Evolutionary conservation across 148 eudicot species (phyloP).

Genomic region (Rhododendron simsii): DNA sequence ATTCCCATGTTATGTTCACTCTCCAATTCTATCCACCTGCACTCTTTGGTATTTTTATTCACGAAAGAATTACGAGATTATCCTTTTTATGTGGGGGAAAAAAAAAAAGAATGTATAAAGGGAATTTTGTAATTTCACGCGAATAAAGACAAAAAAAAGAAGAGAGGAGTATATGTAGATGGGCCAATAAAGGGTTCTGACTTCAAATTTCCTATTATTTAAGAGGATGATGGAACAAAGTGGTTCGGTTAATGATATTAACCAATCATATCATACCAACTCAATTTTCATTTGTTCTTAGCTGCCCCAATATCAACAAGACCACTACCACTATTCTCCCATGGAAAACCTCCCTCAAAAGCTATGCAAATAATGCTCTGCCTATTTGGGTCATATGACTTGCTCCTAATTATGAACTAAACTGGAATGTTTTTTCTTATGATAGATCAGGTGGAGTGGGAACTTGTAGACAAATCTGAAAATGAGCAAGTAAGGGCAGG

Average conservation of each 20-base stretch:
- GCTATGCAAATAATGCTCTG: background rate
- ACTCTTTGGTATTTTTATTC: background rate
- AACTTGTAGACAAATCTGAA: background rate
- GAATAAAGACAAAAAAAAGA: background rate
- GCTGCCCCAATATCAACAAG: conserved; percentile 4
- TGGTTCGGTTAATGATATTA: background rate
- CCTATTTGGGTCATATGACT: background rate
- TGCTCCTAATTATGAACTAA: background rate
- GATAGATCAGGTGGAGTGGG: background rate
- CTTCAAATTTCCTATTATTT: background rate
- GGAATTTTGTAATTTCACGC: background rate
- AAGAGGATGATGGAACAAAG: background rate
- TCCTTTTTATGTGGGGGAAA: background rate
- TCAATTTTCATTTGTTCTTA: background rate
- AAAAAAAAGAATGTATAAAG: background rate
- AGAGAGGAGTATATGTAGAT: background rate
- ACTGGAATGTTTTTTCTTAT: background rate
- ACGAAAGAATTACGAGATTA: background rate
- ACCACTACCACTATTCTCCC: background rate
- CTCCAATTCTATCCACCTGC: background rate
- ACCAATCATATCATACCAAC: conserved; percentile 1
- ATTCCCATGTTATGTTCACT: background rate
- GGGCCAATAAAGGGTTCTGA: background rate
- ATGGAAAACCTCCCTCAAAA: background rate
- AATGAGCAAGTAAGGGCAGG: conserved; percentile 2